These are phyloP conservation scores for Alternaria solani DNA, from an alignment of 2,329 filamentous ascomycete genomes.

Conservation along the genomic window DNA sequence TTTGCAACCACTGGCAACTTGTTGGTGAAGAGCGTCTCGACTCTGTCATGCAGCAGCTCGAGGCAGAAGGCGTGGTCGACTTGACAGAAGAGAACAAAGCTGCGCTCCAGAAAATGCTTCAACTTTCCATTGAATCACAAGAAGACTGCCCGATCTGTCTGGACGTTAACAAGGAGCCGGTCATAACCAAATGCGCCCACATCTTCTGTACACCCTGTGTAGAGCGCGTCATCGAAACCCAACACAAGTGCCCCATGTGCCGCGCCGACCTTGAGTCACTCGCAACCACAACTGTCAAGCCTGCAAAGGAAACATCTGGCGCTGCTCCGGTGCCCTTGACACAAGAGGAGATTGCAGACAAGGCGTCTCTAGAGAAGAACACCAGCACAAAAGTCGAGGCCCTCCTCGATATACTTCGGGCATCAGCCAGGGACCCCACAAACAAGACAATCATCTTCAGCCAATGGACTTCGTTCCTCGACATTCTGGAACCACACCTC, in stretches of 20 bases:
- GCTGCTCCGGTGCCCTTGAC: conserved; percentile 24
- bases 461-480: conserved; percentile 79
- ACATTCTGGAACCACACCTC: conserved; percentile 75
- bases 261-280: conserved; percentile 67
- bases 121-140: conserved; percentile 78
- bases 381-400: conserved; percentile 86
- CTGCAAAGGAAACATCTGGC: conserved; percentile 62
- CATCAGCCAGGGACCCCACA: conserved; percentile 66
- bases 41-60: conserved; percentile 74
- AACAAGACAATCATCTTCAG: conserved; percentile 79
- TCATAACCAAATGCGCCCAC: conserved; percentile 88
- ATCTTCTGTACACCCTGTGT: conserved; percentile 80
- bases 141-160: conserved; percentile 87
- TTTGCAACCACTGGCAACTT: conserved; percentile 89
- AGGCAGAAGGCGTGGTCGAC: conserved; percentile 71
- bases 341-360: conserved; percentile 59
- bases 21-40: conserved; percentile 74
- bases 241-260: conserved; percentile 86
- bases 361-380: conserved; percentile 56
- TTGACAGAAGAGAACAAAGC: conserved; percentile 76
- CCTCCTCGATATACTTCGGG: conserved; percentile 76
- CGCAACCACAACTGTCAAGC: conserved; percentile 66
- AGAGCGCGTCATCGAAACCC: conserved; percentile 73
- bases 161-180: conserved; percentile 72
- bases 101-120: conserved; percentile 77